Evolutionary conservation across 2,329 filamentous ascomycete species (phyloP), one percentile per base, ranked within the genome.

Genomic region (Phyllosticta paracitricarpa): DNA sequence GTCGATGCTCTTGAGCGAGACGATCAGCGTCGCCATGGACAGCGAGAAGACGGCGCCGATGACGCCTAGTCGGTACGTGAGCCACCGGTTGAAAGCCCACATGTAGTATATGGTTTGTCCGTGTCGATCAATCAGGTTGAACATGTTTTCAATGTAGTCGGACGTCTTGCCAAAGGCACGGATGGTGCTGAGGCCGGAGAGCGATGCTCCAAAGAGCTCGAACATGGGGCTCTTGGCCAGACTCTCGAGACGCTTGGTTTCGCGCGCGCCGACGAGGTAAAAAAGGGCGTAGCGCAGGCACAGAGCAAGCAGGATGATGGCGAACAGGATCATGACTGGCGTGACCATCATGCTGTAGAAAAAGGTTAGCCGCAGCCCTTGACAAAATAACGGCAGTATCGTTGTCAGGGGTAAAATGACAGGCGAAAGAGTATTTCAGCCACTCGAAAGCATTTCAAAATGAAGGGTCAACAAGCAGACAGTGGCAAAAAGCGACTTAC

Each of bases 221-320:
- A 91, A 92, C 0, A 93, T 84, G 0, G 89, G 89, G 0, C 86
- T 89, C 72, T 91, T 92, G 61, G 84, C 82, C 2, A 82, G 89
- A 65, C 86, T 89, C 71, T 93, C 89, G 1, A 93, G 80, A 4
- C 89, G 81, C 75, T 92, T 93, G 63, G 88, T 80, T 33, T 91
- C 88, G 51, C 89, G 80, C 0, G 89, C 88, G 1, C 82, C 88
- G n/a, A 81, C 75, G 5, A 94, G 79, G 68, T 89, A 94, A 40
- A 76, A 77, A 2, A 79, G 68, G 1, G 84, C 86, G 61, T 85
- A 81, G 63, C 82, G 72, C n/a, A 82, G 68, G 64, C 82, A 86
- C 9, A 86, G 71, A 0, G 75, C 64, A 0, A 91, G 74, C 1
- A 92, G 77, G 4, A 83, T 62, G 4, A 54, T n/a, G 7, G 61